Conservation (phyloP, 192 early-diverging fungal species). For the Haplosporangium gracile region DNA sequence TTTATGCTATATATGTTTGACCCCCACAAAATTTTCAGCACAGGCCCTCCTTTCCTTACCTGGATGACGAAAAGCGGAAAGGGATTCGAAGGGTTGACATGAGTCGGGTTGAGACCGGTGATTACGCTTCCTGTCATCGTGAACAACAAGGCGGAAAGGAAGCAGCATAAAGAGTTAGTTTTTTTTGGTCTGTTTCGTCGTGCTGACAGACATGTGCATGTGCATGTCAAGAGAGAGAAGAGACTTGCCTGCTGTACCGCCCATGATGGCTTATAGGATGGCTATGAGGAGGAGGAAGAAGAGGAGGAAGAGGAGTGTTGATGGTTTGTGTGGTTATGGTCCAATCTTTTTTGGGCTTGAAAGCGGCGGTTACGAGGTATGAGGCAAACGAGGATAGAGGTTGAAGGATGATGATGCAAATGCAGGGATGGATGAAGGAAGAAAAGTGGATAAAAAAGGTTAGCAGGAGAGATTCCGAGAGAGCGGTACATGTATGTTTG, state of each 20-base stretch:
- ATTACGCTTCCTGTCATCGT: conserved; percentile 63
- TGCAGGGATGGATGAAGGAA: neutral
- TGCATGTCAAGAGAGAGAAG: neutral
- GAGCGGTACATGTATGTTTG: no score
- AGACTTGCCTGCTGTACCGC: neutral
- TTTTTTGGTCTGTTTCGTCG: no score
- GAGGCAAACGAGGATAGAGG: neutral
- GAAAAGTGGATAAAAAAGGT: no score
- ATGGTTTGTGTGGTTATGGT: no score
- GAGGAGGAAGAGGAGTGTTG: neutral
- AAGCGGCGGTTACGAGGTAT: neutral
- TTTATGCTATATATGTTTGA: no score
- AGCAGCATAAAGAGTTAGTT: no score
- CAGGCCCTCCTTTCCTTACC: conserved; percentile 43
- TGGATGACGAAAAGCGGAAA: conserved; percentile 86
- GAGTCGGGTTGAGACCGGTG: conserved; percentile 74
- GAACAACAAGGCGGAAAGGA: no score
- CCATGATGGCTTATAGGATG: neutral
- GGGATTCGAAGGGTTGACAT: conserved; percentile 64
- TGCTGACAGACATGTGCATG: no score
- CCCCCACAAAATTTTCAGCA: neutral
- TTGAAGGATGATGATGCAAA: neutral
- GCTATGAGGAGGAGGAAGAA: neutral
- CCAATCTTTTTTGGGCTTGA: no score
- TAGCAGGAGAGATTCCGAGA: no score